A percentile compares a stretch with the other conserved stretches of the same genome.
Conservation (phyloP, 306 rosid genomes). For the Benincasa hispida region DNA sequence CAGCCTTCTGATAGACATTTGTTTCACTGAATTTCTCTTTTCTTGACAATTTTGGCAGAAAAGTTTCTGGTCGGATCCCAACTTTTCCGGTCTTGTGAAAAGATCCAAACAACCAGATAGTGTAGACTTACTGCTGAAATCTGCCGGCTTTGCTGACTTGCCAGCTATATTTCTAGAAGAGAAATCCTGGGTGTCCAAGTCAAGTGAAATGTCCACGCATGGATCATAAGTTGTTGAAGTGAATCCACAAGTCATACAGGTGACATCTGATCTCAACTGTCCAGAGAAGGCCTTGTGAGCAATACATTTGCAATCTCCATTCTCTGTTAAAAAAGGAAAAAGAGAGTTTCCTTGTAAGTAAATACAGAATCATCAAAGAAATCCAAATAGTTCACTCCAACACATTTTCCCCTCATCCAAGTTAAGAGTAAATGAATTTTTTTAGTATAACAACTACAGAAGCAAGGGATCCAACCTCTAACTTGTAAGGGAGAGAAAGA, state of each 20-base stretch:
- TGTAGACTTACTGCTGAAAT: slow-evolving; percentile 32
- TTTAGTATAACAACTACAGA: too few species aligned
- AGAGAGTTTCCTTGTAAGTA: slow-evolving; percentile 12
- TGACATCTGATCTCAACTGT: slow-evolving; percentile 75
- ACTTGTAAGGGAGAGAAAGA: too few species aligned
- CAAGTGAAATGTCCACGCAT: slow-evolving; percentile 76
- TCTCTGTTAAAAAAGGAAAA: slow-evolving; percentile 23
- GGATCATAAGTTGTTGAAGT: slow-evolving; percentile 86
- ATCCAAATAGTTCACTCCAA: not conserved
- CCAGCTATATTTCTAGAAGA: slow-evolving; percentile 25
- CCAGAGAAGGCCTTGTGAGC: slow-evolving; percentile 82
- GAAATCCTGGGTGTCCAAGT: slow-evolving; percentile 28
- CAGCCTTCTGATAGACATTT: slow-evolving; percentile 72
- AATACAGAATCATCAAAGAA: slow-evolving; percentile 11
- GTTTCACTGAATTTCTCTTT: slow-evolving; percentile 59
- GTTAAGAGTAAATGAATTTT: not conserved
- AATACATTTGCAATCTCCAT: slow-evolving; percentile 68
- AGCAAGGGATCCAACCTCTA: too few species aligned
- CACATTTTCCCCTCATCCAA: not conserved
- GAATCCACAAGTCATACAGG: slow-evolving; percentile 84
- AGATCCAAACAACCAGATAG: slow-evolving; percentile 70
- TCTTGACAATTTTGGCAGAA: slow-evolving; percentile 65
- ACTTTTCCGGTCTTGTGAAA: slow-evolving; percentile 78
- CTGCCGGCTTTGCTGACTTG: slow-evolving; percentile 32
- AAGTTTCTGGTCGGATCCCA: slow-evolving; percentile 89